Evolutionary conservation across 2,329 filamentous ascomycete species (phyloP), one percentile per base, ranked within the genome.

Genomic region (Lecanicillium sp.): DNA sequence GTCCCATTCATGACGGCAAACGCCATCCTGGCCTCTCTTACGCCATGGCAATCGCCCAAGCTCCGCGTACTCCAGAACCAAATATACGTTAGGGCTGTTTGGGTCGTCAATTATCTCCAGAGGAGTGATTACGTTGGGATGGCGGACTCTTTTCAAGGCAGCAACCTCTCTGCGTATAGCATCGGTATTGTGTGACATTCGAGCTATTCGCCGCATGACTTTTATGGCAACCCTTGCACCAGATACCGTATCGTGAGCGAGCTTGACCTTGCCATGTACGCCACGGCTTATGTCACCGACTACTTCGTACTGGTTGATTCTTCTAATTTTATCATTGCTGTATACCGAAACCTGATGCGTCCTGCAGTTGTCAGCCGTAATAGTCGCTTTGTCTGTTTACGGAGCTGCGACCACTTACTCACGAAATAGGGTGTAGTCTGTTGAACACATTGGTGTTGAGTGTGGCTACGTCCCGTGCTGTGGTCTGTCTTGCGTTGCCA

Each of bases 261-360:
- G 29, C 15, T 16, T 32, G 29, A 14, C 29, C 29, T 32, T 32
- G 11, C n/a, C n/a, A 8, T 8, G 29, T 32, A 32, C 29, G 29
- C 29, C 29, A 32, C n/a, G 29, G n/a, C 29, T 32, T n/a, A 32
- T 32, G 29, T 14, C 29, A 16, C 8, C 29, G 7, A 32, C 29
- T 32, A 32, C 29, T 32, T 32, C 29, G 29, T 32, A 32, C n/a
- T 32, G 29, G 29, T 32, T 32, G 15, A 14, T 32, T 9, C 29
- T 32, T 16, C 7, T 32, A 14, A 16, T 32, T n/a, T n/a, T 32
- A n/a, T 32, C 11, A 16, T 32, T 16, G n/a, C 29, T n/a, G 15
- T 32, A 32, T 16, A 32, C 29, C 11, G 29, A n/a, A 32, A 32
- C 29, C 15, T 32, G 29, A n/a, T 32, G 29, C 15, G 29, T 14